Percentiles rank a stretch among this genome's conserved stretches.
Evolutionary conservation across 768 basidiomycete genomes (phyloP).

Genomic region (Leccinellum luteum): DNA sequence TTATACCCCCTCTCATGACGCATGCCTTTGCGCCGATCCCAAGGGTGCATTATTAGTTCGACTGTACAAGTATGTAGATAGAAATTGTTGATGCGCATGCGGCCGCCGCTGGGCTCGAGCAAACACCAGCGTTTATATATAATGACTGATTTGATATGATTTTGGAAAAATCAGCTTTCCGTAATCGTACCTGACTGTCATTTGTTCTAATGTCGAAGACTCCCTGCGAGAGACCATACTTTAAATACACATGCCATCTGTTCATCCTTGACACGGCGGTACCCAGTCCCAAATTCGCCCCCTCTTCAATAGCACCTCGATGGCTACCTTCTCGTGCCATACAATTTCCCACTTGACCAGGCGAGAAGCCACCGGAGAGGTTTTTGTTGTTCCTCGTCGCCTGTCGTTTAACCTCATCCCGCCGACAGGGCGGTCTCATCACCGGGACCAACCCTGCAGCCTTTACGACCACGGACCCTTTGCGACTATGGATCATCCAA

Average conservation of each 20-base stretch:
- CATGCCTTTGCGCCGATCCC: no score
- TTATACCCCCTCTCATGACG: no score
- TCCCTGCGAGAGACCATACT: background rate
- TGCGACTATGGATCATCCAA: constrained; percentile 78
- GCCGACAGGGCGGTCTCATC: constrained; percentile 65
- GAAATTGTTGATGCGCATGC: no score
- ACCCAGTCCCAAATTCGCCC: background rate
- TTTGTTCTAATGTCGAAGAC: no score
- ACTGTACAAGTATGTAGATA: no score
- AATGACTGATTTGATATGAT: no score
- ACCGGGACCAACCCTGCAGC: constrained; percentile 70
- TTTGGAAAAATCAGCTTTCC: background rate
- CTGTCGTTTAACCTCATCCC: background rate
- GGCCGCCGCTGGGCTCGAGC: no score
- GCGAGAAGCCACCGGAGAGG: constrained; percentile 26
- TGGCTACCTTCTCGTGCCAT: constrained; percentile 47
- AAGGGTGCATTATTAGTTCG: no score
- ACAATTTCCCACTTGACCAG: constrained; percentile 14
- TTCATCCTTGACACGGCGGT: background rate
- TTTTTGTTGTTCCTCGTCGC: background rate
- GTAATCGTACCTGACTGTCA: background rate
- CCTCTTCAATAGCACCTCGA: constrained; percentile 7
- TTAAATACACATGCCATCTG: background rate
- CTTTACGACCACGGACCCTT: constrained; percentile 64
- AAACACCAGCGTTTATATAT: no score